Percentiles rank a stretch among this genome's conserved stretches.
Evolutionary conservation across 2,329 filamentous ascomycete genomes (phyloP).

Genomic region (Pseudogymnoascus sp.): DNA sequence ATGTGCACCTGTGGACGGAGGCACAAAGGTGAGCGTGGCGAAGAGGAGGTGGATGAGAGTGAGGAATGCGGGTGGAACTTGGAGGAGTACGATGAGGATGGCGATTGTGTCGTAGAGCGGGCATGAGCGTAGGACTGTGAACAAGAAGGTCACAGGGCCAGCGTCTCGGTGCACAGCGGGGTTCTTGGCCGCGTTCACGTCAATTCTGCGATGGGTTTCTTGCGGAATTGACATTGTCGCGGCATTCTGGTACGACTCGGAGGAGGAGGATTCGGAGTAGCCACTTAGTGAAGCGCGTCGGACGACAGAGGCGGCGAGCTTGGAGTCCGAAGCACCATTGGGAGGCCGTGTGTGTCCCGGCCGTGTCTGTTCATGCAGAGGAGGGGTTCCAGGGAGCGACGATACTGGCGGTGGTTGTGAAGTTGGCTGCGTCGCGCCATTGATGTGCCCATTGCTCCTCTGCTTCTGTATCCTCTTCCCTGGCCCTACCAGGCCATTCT

Average conservation of each 20-base stretch:
- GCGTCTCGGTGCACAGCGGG: conserved; percentile 63
- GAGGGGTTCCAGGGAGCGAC: conserved; percentile 36
- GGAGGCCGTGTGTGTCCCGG: conserved; percentile 16
- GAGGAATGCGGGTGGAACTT: conserved; percentile 80
- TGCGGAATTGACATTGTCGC: conserved; percentile 36
- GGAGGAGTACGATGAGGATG: conserved; percentile 91
- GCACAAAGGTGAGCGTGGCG: conserved; percentile 86
- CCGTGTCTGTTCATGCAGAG: conserved; percentile 31
- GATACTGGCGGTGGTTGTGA: conserved; percentile 33
- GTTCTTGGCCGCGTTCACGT: conserved; percentile 64
- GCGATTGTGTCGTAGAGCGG: conserved; percentile 92
- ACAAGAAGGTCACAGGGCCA: conserved; percentile 68
- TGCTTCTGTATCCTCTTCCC: conserved; percentile 57
- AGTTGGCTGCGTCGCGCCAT: conserved; percentile 40
- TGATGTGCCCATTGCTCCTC: conserved; percentile 50
- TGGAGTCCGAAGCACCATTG: conserved; percentile 24
- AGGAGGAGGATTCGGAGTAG: conserved; percentile 50
- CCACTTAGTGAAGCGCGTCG: conserved; percentile 46
- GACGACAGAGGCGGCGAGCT: conserved; percentile 30
- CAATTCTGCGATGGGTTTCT: conserved; percentile 57
- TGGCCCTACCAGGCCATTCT: conserved; percentile 78
- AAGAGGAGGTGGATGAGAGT: conserved; percentile 89
- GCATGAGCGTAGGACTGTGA: conserved; percentile 82
- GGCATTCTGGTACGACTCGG: conserved; percentile 42
- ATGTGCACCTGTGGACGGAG: conserved; percentile 71